phyloP scores from a whole-genome alignment of 768 basidiomycete genomes.

The Chalciporus sphaerocephalus region DNA sequence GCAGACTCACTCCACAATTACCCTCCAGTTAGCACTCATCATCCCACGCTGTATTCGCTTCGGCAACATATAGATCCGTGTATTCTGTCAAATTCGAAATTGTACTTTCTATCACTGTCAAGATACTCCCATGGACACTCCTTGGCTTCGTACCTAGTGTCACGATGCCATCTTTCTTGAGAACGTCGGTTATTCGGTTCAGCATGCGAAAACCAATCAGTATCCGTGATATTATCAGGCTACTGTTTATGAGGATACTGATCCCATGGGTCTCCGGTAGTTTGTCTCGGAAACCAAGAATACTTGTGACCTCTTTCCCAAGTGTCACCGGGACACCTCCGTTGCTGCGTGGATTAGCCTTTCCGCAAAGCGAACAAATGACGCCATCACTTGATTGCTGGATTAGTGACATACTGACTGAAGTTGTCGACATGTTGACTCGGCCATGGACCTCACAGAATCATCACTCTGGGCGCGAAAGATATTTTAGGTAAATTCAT shows the following conservation, averaged over 20 bases:
- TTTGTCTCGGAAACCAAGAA: not conserved
- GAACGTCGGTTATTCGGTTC: not conserved
- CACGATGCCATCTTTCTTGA: not conserved
- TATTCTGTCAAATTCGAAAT: constrained; percentile 10
- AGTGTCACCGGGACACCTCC: too few species aligned
- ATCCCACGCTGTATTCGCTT: constrained; percentile 11
- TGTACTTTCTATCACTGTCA: constrained; percentile 3
- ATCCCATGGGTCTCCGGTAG: not conserved
- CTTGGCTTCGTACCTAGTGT: too few species aligned
- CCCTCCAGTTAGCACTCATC: constrained; percentile 2
- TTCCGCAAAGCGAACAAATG: too few species aligned
- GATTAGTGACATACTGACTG: too few species aligned
- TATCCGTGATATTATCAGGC: too few species aligned
- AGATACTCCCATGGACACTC: not conserved
- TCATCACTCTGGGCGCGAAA: too few species aligned
- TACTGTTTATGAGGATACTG: too few species aligned
- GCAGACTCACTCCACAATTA: constrained; percentile 6
- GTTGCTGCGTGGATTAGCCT: too few species aligned
- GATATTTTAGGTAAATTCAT: constrained; percentile 1
- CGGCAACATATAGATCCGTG: constrained; percentile 19
- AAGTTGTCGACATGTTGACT: too few species aligned
- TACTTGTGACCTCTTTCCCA: not conserved
- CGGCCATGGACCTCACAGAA: too few species aligned
- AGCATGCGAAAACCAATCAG: too few species aligned
- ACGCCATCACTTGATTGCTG: too few species aligned